Conservation (phyloP, 805 yeast species). For the Myxozyma geophila region DNA sequence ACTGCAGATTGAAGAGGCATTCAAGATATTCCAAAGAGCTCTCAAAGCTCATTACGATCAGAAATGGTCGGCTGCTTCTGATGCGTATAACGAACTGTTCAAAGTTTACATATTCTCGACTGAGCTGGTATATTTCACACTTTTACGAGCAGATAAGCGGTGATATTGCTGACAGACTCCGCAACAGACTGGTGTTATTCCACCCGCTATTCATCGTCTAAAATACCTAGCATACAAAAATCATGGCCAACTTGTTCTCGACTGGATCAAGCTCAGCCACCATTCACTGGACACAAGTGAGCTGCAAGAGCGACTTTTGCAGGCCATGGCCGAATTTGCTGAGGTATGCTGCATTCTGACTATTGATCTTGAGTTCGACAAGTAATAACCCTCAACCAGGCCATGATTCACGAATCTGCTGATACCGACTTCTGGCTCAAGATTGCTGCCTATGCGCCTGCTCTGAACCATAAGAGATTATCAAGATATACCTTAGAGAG, state of each 20-base stretch:
- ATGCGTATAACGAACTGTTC: slow-evolving; percentile 65
- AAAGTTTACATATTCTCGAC: slow-evolving; percentile 65
- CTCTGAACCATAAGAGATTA: slow-evolving; percentile 23
- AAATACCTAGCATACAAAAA: slow-evolving; percentile 81
- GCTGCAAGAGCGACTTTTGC: slow-evolving; percentile 51
- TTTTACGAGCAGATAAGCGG: not conserved
- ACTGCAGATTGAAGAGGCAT: slow-evolving; percentile 70
- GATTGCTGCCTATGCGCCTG: slow-evolving; percentile 32
- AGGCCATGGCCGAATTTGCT: slow-evolving; percentile 63
- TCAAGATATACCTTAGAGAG: slow-evolving; percentile 31
- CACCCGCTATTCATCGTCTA: slow-evolving; percentile 74
- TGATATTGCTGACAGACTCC: slow-evolving; percentile 21
- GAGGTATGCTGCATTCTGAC: slow-evolving; percentile 48
- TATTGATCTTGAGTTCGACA: slow-evolving; percentile 47
- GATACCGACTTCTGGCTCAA: slow-evolving; percentile 35
- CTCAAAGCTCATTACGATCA: slow-evolving; percentile 61
- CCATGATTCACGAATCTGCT: slow-evolving; percentile 61
- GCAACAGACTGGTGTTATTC: slow-evolving; percentile 41
- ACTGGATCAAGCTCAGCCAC: slow-evolving; percentile 44
- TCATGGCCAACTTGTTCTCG: slow-evolving; percentile 71
- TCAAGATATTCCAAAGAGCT: slow-evolving; percentile 73
- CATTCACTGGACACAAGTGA: slow-evolving; percentile 42
- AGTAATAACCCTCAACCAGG: slow-evolving; percentile 42
- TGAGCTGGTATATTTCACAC: slow-evolving; percentile 34
- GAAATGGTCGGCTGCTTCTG: slow-evolving; percentile 56